Base-by-base conservation (phyloP, 352 stramenopile species). In the Pythium rhizo-oryzae region DNA sequence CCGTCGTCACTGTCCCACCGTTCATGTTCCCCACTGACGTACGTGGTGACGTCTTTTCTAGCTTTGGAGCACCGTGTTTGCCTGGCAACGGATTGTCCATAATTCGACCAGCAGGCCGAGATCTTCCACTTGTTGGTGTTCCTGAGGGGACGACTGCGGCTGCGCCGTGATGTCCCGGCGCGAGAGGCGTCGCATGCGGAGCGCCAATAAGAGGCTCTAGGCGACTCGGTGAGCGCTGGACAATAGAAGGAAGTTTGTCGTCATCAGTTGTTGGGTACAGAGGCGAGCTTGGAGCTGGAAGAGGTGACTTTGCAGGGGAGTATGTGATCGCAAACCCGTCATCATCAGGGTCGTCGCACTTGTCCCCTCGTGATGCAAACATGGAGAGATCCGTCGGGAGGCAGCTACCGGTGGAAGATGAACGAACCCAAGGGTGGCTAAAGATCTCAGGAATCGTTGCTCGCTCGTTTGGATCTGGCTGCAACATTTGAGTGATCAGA, bases 361-460 rank as follows among this genome's bases (percentile, higher is more conserved):
- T 67, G 56, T 65, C 59, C 24, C 71, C 69, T 60, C 47, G 60
- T 55, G 52, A 66, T 62, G 52, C 68, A 33, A 56, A 50, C 54
- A 71, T 53, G 4, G 63, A 52, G 37, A 76, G 68, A 35, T 76
- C 71, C 25, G 62, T 67, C 9, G 62, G 58, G 13, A 84, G 35
- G 62, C 70, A 81, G 1, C 80, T 74, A 44, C 80, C 75, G 35
- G 71, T 75, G 13, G 74, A 59, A 21, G 69, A 78, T 2, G 77
- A 79, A 37, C 87, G 84, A 33, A 96, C 77, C 89, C 89, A 96
- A 5, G 82, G 81, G 59, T 96, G 89, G 46, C 79, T 83, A 47
- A 96, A 96, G 57, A 96, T 93, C 57, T 95, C 85, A 6, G 86
- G 87, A 41, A 96, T 94, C 11, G 87, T 93, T 11, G 84, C 82